Conservation (phyloP, 2,329 filamentous ascomycete genomes). For the Aspergillus sp. region DNA sequence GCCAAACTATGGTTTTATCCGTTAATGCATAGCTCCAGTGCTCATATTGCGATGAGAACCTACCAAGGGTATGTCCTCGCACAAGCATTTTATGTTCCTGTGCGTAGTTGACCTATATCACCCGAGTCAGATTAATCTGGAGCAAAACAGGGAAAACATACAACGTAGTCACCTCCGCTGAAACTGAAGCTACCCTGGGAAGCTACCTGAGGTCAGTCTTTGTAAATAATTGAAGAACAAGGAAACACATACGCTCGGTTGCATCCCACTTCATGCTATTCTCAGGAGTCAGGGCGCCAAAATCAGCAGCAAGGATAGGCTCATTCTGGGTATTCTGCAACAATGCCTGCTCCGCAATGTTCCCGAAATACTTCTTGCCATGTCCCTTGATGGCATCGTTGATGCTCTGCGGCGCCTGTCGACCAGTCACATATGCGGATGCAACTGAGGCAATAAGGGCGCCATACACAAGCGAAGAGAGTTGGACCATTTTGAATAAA, state of each 20-base stretch:
- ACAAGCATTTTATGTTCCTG: slow-evolving; percentile 41
- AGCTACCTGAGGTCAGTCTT: slow-evolving; percentile 17
- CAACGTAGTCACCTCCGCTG: slow-evolving; percentile 47
- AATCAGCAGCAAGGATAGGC: slow-evolving; percentile 56
- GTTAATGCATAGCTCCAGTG: slow-evolving; percentile 18
- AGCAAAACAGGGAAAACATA: slow-evolving; percentile 45
- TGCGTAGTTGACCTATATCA: slow-evolving; percentile 45
- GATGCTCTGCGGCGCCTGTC: slow-evolving; percentile 38
- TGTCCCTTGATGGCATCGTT: slow-evolving; percentile 53
- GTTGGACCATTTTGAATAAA: neutral
- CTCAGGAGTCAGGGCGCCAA: slow-evolving; percentile 60
- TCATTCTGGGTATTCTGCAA: slow-evolving; percentile 59
- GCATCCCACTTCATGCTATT: slow-evolving; percentile 63
- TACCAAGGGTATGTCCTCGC: slow-evolving; percentile 57
- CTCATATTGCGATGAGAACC: slow-evolving; percentile 34
- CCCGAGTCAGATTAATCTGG: slow-evolving; percentile 57
- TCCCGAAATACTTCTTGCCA: slow-evolving; percentile 64
- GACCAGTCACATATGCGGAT: slow-evolving; percentile 1
- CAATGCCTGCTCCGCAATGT: slow-evolving; percentile 48
- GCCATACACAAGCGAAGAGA: neutral
- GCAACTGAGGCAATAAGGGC: neutral
- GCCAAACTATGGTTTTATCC: slow-evolving; percentile 24
- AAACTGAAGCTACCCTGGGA: slow-evolving; percentile 52
- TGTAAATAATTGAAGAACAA: neutral
- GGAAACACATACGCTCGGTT: slow-evolving; percentile 45